Base-by-base conservation (phyloP, 1,139 yeast species). In the Barnettozyma hawaiiensis region DNA sequence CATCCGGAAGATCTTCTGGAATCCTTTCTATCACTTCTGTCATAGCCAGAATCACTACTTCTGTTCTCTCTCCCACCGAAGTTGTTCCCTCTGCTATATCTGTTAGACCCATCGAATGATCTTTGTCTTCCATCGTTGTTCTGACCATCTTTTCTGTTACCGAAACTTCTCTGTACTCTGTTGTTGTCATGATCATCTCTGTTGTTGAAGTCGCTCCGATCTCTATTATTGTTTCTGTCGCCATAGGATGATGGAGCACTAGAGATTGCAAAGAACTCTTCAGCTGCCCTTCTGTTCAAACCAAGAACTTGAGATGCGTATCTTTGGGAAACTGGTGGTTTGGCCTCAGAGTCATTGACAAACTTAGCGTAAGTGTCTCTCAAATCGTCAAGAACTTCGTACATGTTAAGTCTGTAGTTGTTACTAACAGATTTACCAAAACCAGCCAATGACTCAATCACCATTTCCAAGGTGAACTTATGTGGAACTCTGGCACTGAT, bases 381-480 rank as follows among this genome's bases (percentile, higher is more conserved):
- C 10, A 53, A 21, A 39, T 49, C 55, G 15, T 45, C 47, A 28
- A 54, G 36, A 26, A 52, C 41, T 23, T 47, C 57, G 26, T 43
- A 45, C 37, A 48, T 35, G 46, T 52, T 47, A 32, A 70, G 49
- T 41, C 63, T 59, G 51, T 66, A 67, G 7, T 53, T 46, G 20
- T 58, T 48, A 16, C 57, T 44, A 15, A 65, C 58, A 48, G 65
- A 67, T 31, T 57, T 58, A 38, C 65, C 61, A 49, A 66, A 67
- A 29, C 67, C 66, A 36, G 70, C 54, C 42, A 63, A 53, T n/a
- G 70, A 59, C 37, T 58, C 56, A 28, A 64, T 47, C 16, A 60
- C 58, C 19, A 54, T 53, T 18, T 59, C 60, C 20, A 55, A 42
- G 12, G 58, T 52, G 37, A 48, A 53, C 32, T 54, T 51, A 27